Percentiles rank a stretch among this genome's conserved stretches.
Evolutionary conservation across 768 basidiomycete genomes (phyloP).

Genomic region (Trametes gibbosa): DNA sequence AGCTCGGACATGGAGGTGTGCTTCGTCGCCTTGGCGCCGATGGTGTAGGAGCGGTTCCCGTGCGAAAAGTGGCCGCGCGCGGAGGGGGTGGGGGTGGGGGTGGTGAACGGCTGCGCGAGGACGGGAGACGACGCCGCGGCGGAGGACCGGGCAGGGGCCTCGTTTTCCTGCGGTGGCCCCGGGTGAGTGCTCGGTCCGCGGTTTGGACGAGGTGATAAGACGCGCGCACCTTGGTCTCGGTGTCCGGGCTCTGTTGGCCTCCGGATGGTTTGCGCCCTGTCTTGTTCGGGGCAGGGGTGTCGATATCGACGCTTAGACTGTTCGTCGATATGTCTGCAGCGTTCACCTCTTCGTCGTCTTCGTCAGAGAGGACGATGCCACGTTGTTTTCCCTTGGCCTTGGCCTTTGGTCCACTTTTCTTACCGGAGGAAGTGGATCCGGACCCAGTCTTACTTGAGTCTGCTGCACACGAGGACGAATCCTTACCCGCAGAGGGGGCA

Average conservation of each 20-base stretch:
- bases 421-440: neutral
- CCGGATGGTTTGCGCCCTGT: constrained; percentile 6
- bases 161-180: constrained; percentile 1
- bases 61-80: constrained; percentile 5
- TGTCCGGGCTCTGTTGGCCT: neutral
- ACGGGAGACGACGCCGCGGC: neutral
- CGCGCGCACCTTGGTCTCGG: constrained; percentile 15
- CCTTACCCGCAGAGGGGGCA: neutral
- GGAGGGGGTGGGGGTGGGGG: constrained; percentile 1
- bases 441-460: too few relatives aligned
- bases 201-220: neutral
- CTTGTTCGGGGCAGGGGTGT: constrained; percentile 17
- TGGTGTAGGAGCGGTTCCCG: constrained; percentile 35
- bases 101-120: constrained; percentile 4
- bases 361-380: constrained; percentile 20
- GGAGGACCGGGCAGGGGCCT: neutral
- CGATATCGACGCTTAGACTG: neutral
- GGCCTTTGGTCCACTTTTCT: constrained; percentile 1
- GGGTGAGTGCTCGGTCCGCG: neutral
- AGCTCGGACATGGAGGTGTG: constrained; percentile 71
- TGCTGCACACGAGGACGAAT: neutral
- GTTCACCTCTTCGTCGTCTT: constrained; percentile 15
- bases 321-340: constrained; percentile 11
- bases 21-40: constrained; percentile 45
- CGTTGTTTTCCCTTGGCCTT: constrained; percentile 22